Base-by-base conservation (phyloP, 2,329 filamentous ascomycete genomes). In the Neofusicoccum sp. region DNA sequence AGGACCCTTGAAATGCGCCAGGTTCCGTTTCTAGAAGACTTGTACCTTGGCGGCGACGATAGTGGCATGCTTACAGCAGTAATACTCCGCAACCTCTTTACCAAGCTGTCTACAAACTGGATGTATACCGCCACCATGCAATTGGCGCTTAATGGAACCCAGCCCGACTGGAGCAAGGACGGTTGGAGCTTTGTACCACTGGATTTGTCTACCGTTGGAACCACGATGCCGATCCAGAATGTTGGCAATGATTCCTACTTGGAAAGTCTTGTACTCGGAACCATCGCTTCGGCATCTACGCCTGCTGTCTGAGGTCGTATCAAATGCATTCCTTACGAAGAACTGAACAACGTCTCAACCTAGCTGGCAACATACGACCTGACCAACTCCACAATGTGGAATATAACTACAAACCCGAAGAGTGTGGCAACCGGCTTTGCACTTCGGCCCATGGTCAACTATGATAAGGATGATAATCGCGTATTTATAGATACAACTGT, bases 131-230 rank as follows among this genome's bases (percentile, higher is more conserved):
- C 68, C 9, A 49, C 56, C 11, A 64, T 67, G 3, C 50, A 66
- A 31, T 48, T 64, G 1, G 62, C 65, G 5, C 36, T 68, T 11
- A 65, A 66, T 28, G 65, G 66, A 14, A 43, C 66, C 6, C 52
- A 66, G 39, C 65, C 64, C 5, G 34, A 33, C 4, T 71, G 70
- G 70, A 70, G 67, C 44, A 64, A 52, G 9, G 65, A 71, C 47
- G 67, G 67, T 1, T 71, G 67, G 69, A 68, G 67, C 34, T 71
- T 71, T 50, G 67, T 69, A 29, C 70, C 69, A 28, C n/a, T 70
- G 9, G 44, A 62, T 41, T 22, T 64, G 8, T 41, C 63, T 4
- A 14, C 31, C 1, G 11, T 49, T 4, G 12, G 29, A 31, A 31
- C 22, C 63, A 7, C 9, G 34, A 14, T 60, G 52, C 5, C 49